phyloP scores from a whole-genome alignment of 441 rosid species.

The Corymbia calophylla region DNA sequence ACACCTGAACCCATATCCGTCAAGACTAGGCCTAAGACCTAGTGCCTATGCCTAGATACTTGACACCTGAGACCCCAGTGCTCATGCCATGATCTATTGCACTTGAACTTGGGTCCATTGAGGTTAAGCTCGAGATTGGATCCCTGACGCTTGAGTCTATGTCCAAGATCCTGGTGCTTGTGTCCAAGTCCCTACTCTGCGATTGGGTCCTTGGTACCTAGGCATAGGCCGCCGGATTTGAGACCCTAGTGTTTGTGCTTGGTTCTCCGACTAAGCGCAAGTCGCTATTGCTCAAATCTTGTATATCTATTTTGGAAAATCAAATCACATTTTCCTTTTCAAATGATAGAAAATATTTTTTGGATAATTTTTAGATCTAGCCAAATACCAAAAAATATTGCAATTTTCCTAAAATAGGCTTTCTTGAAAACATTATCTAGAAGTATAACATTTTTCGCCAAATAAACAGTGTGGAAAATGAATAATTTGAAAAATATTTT shows the following conservation, averaged over 20 bases:
- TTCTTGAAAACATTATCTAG: too few relatives aligned
- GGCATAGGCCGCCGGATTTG: neutral
- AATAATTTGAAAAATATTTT: too few relatives aligned
- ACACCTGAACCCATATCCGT: neutral
- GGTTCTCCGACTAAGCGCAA: neutral
- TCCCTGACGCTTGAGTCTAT: neutral
- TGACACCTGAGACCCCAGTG: neutral
- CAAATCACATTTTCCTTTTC: too few relatives aligned
- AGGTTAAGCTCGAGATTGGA: neutral
- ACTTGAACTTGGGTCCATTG: neutral
- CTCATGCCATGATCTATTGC: fast-evolving
- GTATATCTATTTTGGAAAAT: neutral
- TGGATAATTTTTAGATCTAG: too few relatives aligned
- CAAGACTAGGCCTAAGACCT: fast-evolving
- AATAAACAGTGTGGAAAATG: neutral
- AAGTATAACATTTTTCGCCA: too few relatives aligned
- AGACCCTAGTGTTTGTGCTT: fast-evolving
- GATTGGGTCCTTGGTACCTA: neutral
- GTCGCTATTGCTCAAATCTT: neutral
- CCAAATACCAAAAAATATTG: too few relatives aligned
- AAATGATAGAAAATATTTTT: too few relatives aligned
- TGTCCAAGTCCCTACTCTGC: neutral
- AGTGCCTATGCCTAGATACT: neutral
- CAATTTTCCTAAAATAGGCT: too few relatives aligned
- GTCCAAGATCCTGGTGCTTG: neutral